Evolutionary conservation across 73 alveolate genomes (phyloP), one percentile per base, ranked within the genome.

Genomic region (Paramecium caudatum): DNA sequence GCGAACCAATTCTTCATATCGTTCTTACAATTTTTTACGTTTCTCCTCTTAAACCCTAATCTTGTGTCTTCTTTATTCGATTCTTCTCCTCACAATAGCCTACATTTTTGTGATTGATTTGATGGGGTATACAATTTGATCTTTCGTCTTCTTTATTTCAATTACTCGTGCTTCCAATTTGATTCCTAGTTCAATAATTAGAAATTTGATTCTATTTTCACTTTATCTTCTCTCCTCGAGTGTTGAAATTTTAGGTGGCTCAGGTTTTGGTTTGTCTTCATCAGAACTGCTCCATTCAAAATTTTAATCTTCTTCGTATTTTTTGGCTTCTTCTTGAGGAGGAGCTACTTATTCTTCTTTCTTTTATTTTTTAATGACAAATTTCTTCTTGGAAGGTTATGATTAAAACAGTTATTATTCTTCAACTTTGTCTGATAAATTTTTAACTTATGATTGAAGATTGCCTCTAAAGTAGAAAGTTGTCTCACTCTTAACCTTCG

Each of bases 211-310:
- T 17, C 84, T 68, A 0, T 27, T 7, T 55, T 55, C 80, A 13
- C 30, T 55, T 19, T 37, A 15, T 68, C 10, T 68, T 2, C 37
- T 37, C 30, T 68, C 84, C 34, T 34, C 84, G 19, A 68, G 30
- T 13, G 19, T 3, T 68, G 36, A 30, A 4, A 37, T 68, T 68
- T 68, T n/a, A 15, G 49, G 6, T 12, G 47, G 25, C 13, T 68
- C 25, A 0, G 16, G 5, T 1, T 32, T n/a, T 25, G 25, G 61
- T 10, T 68, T 34, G 17, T 68, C 84, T 17, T 68, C 84, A 0
- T 68, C 84, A 34, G 47, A 32, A 68, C 61, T 34, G 15, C 84
- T 68, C 84, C 84, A 68, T 12, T 68, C 84, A 10, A 68, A 37
- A 5, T 68, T 68, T 33, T 68, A 37, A 27, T 68, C 34, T n/a